These are phyloP conservation scores for Tetrapisispora fleetii DNA, from an alignment of 805 yeast species.

Conservation along the genomic window DNA sequence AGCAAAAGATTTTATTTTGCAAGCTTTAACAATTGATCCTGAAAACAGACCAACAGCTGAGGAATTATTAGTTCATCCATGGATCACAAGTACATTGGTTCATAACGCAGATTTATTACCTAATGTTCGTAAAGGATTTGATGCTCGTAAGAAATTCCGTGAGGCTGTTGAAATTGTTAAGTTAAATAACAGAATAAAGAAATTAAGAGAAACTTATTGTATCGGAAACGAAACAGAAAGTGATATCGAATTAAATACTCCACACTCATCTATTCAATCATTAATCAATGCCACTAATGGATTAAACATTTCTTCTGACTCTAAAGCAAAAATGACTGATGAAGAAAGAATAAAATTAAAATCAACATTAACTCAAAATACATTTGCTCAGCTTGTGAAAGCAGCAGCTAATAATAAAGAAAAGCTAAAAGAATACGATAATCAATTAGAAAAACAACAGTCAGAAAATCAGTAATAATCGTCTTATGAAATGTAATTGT, in stretches of 20 bases:
- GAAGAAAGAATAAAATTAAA: constrained; percentile 19
- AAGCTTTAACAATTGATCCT: constrained; percentile 62
- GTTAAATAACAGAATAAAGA: constrained; percentile 67
- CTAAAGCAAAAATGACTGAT: constrained; percentile 8
- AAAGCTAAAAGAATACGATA: constrained; percentile 18
- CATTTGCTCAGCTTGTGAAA: constrained; percentile 60
- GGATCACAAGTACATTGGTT: constrained; percentile 52
- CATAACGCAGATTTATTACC: constrained; percentile 65
- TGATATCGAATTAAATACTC: constrained; percentile 22
- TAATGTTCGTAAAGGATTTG: constrained; percentile 66
- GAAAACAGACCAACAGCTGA: constrained; percentile 56
- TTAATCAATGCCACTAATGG: constrained; percentile 14
- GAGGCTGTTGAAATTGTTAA: constrained; percentile 80
- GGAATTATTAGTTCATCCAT: constrained; percentile 57
- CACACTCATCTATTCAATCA: constrained; percentile 11
- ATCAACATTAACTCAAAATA: constrained; percentile 38
- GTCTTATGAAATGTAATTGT: background rate
- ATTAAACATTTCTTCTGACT: constrained; percentile 1
- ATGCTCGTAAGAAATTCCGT: constrained; percentile 73
- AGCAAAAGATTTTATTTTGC: constrained; percentile 69
- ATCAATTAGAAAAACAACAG: constrained; percentile 2
- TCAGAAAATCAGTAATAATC: background rate
- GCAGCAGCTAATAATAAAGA: constrained; percentile 59
- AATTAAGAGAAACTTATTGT: constrained; percentile 48
- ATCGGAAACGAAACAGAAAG: constrained; percentile 35